Evolutionary conservation across 2,329 filamentous ascomycete genomes (phyloP), one percentile per base, ranked within the genome.

Genomic region (Pestalotiopsis sp.): DNA sequence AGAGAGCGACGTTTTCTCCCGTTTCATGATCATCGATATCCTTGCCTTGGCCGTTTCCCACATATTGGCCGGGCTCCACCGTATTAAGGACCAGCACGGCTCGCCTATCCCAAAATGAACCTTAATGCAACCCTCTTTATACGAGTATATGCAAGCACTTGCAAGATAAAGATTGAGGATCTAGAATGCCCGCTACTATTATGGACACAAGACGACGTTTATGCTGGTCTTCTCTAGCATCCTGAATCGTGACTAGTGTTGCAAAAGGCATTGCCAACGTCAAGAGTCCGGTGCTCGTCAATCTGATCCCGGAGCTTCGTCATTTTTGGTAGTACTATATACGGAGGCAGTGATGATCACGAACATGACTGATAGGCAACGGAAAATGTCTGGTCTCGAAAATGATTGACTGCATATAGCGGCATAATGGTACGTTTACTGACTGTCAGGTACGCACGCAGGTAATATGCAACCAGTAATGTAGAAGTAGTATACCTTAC

Each of bases 21-120:
- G 64, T 66, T 66, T 66, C 64, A 66, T 38, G 39, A 60, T 60
- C 25, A 31, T 17, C 52, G 23, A n/a, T 39, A 31, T 17, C 55
- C 64, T 52, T 60, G 27, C 36, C 25, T 12, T 52, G 31, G 6
- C 27, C 45, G 64, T 66, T 66, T 66, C 64, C 31, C 36, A 66
- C 27, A 66, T 66, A 66, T 60, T 66, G 64, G 55, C 11, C n/a
- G 12, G 17, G n/a, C 55, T 55, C 52, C 45, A 23, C 25, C 27
- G 64, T 41, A 20, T 41, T 66, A 66, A 25, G 55, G 55, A 45
- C 27, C 23, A 9, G 36, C 17, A 52, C 45, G 52, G 64, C 27
- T 55, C 49, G 25, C 14, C 23, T 39, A 57, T 65, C 45, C 63
- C 63, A 55, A 65, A 65, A 55, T 55, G 41, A 36, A 57, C 31